Percentiles rank a stretch among this genome's conserved stretches.
Evolutionary conservation across 257 asterid genomes (phyloP).

Genomic region (Salvia hispanica): DNA sequence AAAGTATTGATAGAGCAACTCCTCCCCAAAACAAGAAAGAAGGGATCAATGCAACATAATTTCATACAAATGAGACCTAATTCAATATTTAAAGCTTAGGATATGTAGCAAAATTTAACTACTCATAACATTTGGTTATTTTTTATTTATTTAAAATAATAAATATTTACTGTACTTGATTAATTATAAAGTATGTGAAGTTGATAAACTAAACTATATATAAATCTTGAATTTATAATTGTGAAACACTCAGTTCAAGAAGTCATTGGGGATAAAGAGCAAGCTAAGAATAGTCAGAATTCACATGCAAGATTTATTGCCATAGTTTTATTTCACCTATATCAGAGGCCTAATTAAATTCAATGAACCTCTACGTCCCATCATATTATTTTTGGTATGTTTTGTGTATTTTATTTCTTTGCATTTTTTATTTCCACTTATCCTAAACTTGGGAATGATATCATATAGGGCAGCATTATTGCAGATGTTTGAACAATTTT

Average conservation of each 20-base stretch:
- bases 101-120: too few relatives aligned
- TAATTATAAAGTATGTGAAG: background rate
- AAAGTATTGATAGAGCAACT: background rate
- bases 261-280: slow-evolving; percentile 7
- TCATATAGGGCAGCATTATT: background rate
- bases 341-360: slow-evolving; percentile 7
- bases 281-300: slow-evolving; percentile 17
- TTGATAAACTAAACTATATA: too few relatives aligned
- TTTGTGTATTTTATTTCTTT: background rate
- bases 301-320: slow-evolving; percentile 32
- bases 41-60: too few relatives aligned
- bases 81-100: background rate
- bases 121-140: too few relatives aligned
- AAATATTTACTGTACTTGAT: background rate
- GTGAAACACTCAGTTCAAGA: slow-evolving; percentile 14
- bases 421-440: background rate
- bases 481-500: background rate
- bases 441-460: too few relatives aligned
- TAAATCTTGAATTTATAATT: background rate
- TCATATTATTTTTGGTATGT: background rate
- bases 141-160: too few relatives aligned
- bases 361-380: slow-evolving; percentile 23
- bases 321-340: slow-evolving; percentile 24
- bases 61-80: background rate
- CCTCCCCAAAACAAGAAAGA: background rate